Percentiles rank a stretch among this genome's conserved stretches.
These are phyloP conservation scores for Amanita subjunquillea DNA, from an alignment of 768 basidiomycete genomes.

Conservation along the genomic window DNA sequence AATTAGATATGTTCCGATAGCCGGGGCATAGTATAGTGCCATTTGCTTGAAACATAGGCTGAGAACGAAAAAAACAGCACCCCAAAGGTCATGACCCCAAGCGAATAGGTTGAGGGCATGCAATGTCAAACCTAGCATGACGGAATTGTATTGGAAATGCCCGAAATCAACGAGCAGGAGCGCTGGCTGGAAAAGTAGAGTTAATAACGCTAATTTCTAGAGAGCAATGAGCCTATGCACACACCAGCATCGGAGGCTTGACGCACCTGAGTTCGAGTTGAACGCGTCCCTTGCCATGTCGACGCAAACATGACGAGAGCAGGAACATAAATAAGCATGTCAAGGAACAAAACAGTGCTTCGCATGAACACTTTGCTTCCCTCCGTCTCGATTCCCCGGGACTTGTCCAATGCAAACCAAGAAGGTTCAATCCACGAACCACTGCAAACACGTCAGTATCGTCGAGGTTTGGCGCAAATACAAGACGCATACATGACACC, in stretches of 20 bases:
- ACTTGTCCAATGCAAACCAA: constrained; percentile 65
- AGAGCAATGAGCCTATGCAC: constrained; percentile 5
- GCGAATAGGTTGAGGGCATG: constrained; percentile 65
- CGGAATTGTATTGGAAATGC: constrained; percentile 92
- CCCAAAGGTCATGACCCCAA: constrained; percentile 56
- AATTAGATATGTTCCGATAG: constrained; percentile 81
- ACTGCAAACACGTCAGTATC: constrained; percentile 12
- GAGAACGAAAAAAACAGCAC: constrained; percentile 72
- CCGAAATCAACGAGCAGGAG: constrained; percentile 83
- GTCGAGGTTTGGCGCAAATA: background rate
- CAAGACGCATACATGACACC: constrained; percentile 51
- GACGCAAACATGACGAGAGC: constrained; percentile 58
- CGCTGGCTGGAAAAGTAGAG: constrained; percentile 74
- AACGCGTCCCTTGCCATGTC: constrained; percentile 59
- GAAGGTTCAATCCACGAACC: constrained; percentile 31
- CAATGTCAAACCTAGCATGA: constrained; percentile 81
- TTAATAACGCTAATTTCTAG: constrained; percentile 61
- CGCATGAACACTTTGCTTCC: constrained; percentile 76
- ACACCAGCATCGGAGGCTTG: background rate
- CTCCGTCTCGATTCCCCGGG: constrained; percentile 62
- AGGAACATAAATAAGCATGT: constrained; percentile 65
- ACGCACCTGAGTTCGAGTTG: constrained; percentile 69
- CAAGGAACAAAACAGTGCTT: constrained; percentile 56
- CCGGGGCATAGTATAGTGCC: constrained; percentile 90
- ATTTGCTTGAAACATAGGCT: constrained; percentile 93